These are phyloP conservation scores for Eleusine indica DNA, from an alignment of 176 grass and related monocot genomes.

Conservation along the genomic window DNA sequence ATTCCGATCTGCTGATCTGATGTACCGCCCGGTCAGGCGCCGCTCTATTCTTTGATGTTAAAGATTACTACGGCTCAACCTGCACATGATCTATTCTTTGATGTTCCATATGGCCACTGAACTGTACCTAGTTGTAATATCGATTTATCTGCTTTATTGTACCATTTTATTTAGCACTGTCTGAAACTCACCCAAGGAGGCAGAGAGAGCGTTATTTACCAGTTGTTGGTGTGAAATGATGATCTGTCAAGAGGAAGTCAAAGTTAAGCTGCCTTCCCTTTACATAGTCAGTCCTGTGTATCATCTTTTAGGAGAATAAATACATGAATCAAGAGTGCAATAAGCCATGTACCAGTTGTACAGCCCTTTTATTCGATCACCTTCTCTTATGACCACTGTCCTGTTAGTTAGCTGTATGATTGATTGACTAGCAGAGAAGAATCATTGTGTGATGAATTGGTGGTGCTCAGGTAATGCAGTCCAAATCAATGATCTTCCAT, in stretches of 20 bases:
- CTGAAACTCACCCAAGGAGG: not conserved
- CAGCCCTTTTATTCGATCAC: not conserved
- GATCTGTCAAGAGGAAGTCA: not conserved
- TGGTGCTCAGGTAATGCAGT: not conserved
- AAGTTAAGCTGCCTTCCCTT: conserved; percentile 24
- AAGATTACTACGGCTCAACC: not conserved
- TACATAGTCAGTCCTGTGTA: not conserved
- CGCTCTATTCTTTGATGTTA: too few relatives aligned
- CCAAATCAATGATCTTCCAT: not conserved
- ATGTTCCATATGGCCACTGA: not conserved
- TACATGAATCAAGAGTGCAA: conserved; percentile 8
- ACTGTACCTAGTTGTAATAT: conserved; percentile 11
- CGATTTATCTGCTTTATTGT: not conserved
- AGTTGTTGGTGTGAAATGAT: not conserved
- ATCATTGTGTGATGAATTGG: not conserved
- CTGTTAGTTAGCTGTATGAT: not conserved
- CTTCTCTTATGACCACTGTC: not conserved
- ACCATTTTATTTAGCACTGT: conserved; percentile 17
- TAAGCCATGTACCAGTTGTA: not conserved
- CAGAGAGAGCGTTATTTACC: not conserved
- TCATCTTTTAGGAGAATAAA: not conserved
- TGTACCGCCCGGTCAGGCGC: too few relatives aligned
- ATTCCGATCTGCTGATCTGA: too few relatives aligned
- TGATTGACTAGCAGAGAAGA: not conserved
- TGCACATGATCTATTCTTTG: conserved; percentile 35